phyloP scores from a whole-genome alignment of 129 eudicot species.

The Centaurea solstitialis region DNA sequence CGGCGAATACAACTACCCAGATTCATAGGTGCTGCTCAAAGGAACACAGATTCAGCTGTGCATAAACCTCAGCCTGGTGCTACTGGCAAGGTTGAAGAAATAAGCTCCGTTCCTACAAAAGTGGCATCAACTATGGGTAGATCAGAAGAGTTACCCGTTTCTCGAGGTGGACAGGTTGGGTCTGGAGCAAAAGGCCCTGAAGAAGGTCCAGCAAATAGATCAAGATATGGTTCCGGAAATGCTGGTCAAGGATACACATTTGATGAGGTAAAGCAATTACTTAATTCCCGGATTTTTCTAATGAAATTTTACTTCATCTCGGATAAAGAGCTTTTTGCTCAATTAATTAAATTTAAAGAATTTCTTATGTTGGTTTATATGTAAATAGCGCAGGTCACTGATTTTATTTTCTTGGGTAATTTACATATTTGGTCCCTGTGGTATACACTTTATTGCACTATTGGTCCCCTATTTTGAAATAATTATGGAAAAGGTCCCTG shows the following conservation, averaged over 20 bases:
- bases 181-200: conserved; percentile 71
- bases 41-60: conserved; percentile 60
- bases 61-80: conserved; percentile 62
- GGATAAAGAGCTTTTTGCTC: background rate
- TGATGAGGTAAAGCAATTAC: conserved; percentile 67
- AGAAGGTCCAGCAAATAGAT: conserved; percentile 75
- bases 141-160: conserved; percentile 58
- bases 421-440: too few species aligned
- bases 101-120: conserved; percentile 54
- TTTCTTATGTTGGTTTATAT: background rate
- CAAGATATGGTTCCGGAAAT: conserved; percentile 87
- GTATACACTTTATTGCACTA: too few species aligned
- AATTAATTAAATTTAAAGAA: background rate
- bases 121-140: conserved; percentile 46
- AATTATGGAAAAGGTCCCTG: too few species aligned
- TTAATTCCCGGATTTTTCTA: background rate
- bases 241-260: conserved; percentile 99
- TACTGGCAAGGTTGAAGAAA: conserved; percentile 75
- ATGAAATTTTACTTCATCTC: background rate
- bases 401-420: background rate
- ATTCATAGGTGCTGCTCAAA: conserved; percentile 61
- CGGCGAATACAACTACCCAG: conserved; percentile 81
- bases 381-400: background rate
- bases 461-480: too few species aligned
- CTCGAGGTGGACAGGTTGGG: conserved; percentile 62